A percentile compares a stretch with the other conserved stretches of the same genome.
Evolutionary conservation across 441 rosid species (phyloP).

Genomic region (Brassica balearica): DNA sequence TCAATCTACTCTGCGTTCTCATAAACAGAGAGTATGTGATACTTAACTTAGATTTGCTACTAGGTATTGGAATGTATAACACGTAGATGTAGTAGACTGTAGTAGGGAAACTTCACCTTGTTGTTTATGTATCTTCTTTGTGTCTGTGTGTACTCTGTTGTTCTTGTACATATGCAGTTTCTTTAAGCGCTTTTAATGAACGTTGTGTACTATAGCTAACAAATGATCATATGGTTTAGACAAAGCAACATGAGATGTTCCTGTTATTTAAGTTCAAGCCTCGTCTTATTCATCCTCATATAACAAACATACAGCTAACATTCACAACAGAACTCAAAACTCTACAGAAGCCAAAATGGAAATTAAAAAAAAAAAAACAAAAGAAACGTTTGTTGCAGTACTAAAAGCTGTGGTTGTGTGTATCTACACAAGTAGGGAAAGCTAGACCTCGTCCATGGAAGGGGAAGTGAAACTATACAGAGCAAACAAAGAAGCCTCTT

Average conservation of each 20-base stretch:
- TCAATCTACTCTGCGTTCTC: background rate
- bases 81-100: conserved; percentile 27
- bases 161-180: conserved; percentile 17
- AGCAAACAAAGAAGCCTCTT: conserved; percentile 21
- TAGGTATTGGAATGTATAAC: conserved; percentile 20
- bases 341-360: conserved; percentile 32
- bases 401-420: conserved; percentile 38
- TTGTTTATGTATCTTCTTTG: background rate
- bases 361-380: conserved; percentile 5
- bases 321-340: conserved; percentile 35
- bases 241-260: conserved; percentile 28
- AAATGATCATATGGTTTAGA: conserved; percentile 8
- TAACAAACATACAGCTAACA: conserved; percentile 16
- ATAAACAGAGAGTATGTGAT: background rate
- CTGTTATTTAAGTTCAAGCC: conserved; percentile 31
- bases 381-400: background rate
- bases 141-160: background rate
- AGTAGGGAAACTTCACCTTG: conserved; percentile 11
- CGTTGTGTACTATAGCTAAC: conserved; percentile 17
- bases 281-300: conserved; percentile 33
- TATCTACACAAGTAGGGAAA: conserved; percentile 28
- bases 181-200: background rate
- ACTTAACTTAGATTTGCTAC: conserved; percentile 27
- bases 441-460: conserved; percentile 28
- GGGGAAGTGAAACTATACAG: conserved; percentile 36